phyloP scores from a whole-genome alignment of 2,329 filamentous ascomycete species.

The Mycosphaerella arachidis region DNA sequence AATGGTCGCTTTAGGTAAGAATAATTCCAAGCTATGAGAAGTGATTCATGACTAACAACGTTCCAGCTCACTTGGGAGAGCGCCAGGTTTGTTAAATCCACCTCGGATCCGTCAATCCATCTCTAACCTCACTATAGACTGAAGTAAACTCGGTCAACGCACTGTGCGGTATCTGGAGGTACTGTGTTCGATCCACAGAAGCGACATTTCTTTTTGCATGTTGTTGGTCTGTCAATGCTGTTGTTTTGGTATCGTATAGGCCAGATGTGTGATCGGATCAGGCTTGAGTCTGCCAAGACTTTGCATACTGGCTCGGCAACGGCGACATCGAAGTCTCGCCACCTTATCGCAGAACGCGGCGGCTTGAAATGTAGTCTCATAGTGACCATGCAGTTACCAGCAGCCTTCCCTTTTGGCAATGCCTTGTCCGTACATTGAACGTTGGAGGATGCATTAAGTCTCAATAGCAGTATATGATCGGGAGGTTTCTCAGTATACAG shows the following conservation, averaged over 20 bases:
- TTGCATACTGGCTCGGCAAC: not conserved
- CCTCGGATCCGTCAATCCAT: not conserved
- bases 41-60: not conserved
- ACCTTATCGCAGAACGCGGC: too few relatives aligned
- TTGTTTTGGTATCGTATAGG: not conserved
- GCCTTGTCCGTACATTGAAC: too few relatives aligned
- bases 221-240: not conserved
- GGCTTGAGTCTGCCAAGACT: not conserved
- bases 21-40: not conserved
- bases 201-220: not conserved
- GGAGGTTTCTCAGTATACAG: too few relatives aligned
- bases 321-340: not conserved
- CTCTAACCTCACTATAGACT: not conserved
- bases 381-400: too few relatives aligned
- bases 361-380: too few relatives aligned
- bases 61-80: not conserved
- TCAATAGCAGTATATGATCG: too few relatives aligned
- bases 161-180: conserved; percentile 6
- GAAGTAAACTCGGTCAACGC: conserved; percentile 1
- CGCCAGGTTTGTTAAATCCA: not conserved
- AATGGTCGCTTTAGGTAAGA: not conserved
- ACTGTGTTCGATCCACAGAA: conserved; percentile 6
- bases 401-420: too few relatives aligned
- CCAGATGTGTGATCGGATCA: not conserved
- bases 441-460: too few relatives aligned